Base-by-base conservation (phyloP, 2,329 filamentous ascomycete genomes). In the Nemania sp. region DNA sequence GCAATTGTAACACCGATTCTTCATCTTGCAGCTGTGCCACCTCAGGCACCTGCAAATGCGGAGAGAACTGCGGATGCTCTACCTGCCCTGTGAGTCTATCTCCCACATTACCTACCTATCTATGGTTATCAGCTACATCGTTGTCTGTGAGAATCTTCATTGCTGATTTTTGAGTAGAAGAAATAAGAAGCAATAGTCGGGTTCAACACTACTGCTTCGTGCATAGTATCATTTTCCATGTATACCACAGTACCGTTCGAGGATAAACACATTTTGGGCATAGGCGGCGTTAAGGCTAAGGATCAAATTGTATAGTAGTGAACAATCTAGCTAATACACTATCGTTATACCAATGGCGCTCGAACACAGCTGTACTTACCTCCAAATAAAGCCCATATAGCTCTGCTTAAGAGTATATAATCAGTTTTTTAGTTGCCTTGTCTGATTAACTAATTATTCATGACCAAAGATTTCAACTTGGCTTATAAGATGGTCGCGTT, bases 21-120 rank as follows among this genome's bases (percentile, higher is more conserved):
- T 70, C 68, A 66, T 35, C 74, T 41, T 77, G 76, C 64, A 60
- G 57, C 61, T 77, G 75, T 58, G 72, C 74, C 47, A 71, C 57
- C 53, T 60, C 73, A 5, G 76, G 75, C 68, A 63, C 68, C 38
- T 77, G 76, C 67, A 68, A 71, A 47, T 77, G 76, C 62, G 73
- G 71, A 67, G 47, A 73, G 47, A 73, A 66, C 74, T 77, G 76
- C 70, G 72, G 70, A 38, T 77, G 75, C 73, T 51, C 69, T 52
- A 73, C 68, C 69, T 77, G 75, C 71, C 75, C 75, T 8, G 76
- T 77, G 53, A 72, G 76, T 70, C 10, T 22, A 57, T 51, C 27
- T 57, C 58, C 8, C 18, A 43, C 26, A 1, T 47, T 7, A 18
- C 15, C 5, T 1, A 15, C 38, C 38, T 10, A 41, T 41, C 15